phyloP scores from a whole-genome alignment of 2,329 filamentous ascomycete species.

The Diaporthe sp. region DNA sequence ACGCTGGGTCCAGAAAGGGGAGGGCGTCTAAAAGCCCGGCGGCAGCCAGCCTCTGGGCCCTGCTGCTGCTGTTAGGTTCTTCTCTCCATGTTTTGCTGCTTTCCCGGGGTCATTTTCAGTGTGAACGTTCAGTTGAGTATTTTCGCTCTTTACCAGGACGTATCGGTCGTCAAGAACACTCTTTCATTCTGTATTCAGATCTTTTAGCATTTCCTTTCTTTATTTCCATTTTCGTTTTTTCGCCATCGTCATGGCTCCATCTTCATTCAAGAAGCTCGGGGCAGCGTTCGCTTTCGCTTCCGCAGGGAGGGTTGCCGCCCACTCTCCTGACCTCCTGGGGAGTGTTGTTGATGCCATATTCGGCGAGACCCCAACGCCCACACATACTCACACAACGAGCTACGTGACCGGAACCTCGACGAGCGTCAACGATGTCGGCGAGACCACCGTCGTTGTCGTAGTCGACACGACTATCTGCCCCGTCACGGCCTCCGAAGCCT shows the following conservation, averaged over 20 bases:
- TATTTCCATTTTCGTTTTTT: background rate
- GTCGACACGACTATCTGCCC: conserved; percentile 34
- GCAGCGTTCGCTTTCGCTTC: conserved; percentile 30
- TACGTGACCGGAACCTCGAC: conserved; percentile 26
- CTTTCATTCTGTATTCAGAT: conserved; percentile 27
- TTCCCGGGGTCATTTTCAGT: conserved; percentile 17
- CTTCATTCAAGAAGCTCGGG: conserved; percentile 31
- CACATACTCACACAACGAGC: conserved; percentile 29
- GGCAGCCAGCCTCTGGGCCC: conserved; percentile 24
- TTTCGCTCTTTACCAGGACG: conserved; percentile 29
- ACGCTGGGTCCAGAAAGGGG: conserved; percentile 21
- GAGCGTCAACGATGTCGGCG: conserved; percentile 27
- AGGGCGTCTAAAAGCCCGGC: conserved; percentile 30
- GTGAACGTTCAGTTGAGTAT: conserved; percentile 14
- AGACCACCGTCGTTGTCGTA: conserved; percentile 32
- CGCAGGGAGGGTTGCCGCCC: conserved; percentile 25
- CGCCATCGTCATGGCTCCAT: conserved; percentile 27
- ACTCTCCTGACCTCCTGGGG: conserved; percentile 27
- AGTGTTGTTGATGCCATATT: conserved; percentile 30
- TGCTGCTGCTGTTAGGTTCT: background rate
- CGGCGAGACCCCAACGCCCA: conserved; percentile 23
- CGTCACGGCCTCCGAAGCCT: conserved; percentile 32
- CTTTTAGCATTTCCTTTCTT: conserved; percentile 1
- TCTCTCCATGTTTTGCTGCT: conserved; percentile 28
- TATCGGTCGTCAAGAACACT: conserved; percentile 27